These are phyloP conservation scores for Vitis vinifera DNA, from an alignment of 164 flowering plant species.

Conservation along the genomic window ASM3070453v1 NC_081813.1:21848001-21848500, in stretches of 20 bases:
- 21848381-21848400: too few relatives aligned
- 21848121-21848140: background rate
- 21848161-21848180: background rate
- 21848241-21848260: slow-evolving; percentile 56
- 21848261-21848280: slow-evolving; percentile 93
- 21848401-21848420: too few relatives aligned
- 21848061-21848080: slow-evolving; percentile 1
- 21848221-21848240: slow-evolving; percentile 14
- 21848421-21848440: background rate
- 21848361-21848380: slow-evolving; percentile 14
- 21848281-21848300: slow-evolving; percentile 88
- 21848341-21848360: slow-evolving; percentile 97
- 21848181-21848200: slow-evolving; percentile 1
- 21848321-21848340: slow-evolving; percentile 96
- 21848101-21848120: too few relatives aligned
- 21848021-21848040: too few relatives aligned
- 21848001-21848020: too few relatives aligned
- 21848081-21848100: background rate
- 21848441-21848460: slow-evolving; percentile 92
- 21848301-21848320: slow-evolving; percentile 91
- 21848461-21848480: slow-evolving; percentile 58
- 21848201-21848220: background rate
- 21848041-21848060: background rate
- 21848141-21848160: background rate
- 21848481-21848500: slow-evolving; percentile 70